phyloP scores from a whole-genome alignment of 2,329 filamentous ascomycete species.

The Exutisphaerella laricina region DNA sequence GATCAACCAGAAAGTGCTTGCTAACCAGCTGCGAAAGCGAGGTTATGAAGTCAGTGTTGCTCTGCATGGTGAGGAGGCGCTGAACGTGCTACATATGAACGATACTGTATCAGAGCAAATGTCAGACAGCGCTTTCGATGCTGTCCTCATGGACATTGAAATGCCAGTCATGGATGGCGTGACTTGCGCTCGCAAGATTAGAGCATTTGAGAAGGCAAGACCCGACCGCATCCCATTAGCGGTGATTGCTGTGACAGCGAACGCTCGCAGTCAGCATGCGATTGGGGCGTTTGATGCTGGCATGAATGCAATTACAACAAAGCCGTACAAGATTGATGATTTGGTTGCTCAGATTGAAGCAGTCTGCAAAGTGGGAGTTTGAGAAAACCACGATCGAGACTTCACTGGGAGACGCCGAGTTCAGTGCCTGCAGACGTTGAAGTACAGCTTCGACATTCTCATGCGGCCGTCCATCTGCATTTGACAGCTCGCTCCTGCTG shows the following conservation, averaged over 20 bases:
- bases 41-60: constrained; percentile 25
- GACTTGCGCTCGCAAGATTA: constrained; percentile 23
- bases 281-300: constrained; percentile 24
- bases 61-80: constrained; percentile 26
- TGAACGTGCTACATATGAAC: constrained; percentile 21
- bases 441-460: too few species aligned
- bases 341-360: constrained; percentile 17
- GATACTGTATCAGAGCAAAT: not conserved
- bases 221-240: constrained; percentile 17
- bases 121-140: constrained; percentile 11
- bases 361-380: constrained; percentile 5
- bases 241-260: constrained; percentile 30
- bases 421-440: too few species aligned
- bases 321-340: constrained; percentile 22
- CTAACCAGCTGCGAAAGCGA: constrained; percentile 23
- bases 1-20: constrained; percentile 29
- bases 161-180: constrained; percentile 32
- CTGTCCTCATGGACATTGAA: constrained; percentile 31
- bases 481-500: too few species aligned
- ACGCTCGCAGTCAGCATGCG: constrained; percentile 27
- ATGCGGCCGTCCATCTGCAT: too few species aligned
- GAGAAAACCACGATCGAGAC: not conserved
- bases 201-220: constrained; percentile 21
- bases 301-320: constrained; percentile 23
- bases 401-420: too few species aligned